phyloP scores from a whole-genome alignment of 1,139 yeast species.

The Insectozyma bohioensis region DNA sequence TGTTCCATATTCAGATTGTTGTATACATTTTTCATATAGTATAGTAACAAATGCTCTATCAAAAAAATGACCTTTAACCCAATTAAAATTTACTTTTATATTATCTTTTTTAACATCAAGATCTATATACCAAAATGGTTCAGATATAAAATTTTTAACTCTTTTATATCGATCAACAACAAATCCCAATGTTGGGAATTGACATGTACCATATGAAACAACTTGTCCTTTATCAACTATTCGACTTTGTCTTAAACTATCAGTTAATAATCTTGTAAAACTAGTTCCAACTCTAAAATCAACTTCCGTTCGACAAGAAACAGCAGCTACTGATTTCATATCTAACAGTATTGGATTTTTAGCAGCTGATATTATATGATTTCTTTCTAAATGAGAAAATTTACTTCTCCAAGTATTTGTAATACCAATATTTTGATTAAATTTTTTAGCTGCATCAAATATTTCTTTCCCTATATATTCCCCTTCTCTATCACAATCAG shows the following conservation, averaged over 20 bases:
- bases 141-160: conserved; percentile 68
- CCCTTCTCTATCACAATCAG: conserved; percentile 98
- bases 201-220: conserved; percentile 89
- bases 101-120: conserved; percentile 48
- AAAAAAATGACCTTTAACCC: conserved; percentile 72
- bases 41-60: conserved; percentile 66
- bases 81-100: conserved; percentile 44
- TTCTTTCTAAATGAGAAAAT: conserved; percentile 82
- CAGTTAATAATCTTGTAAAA: conserved; percentile 76
- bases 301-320: conserved; percentile 78
- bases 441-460: conserved; percentile 59
- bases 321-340: conserved; percentile 76
- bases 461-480: conserved; percentile 94
- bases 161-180: conserved; percentile 91
- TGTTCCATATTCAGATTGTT: conserved; percentile 38
- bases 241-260: conserved; percentile 35
- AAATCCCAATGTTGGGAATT: conserved; percentile 95
- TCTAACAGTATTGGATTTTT: conserved; percentile 63
- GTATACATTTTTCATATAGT: conserved; percentile 66
- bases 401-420: conserved; percentile 66
- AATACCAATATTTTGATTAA: conserved; percentile 48
- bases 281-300: conserved; percentile 90
- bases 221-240: conserved; percentile 27
- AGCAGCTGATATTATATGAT: conserved; percentile 78
- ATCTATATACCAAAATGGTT: conserved; percentile 76